A percentile compares a stretch with the other conserved stretches of the same genome.
Evolutionary conservation across 2,329 filamentous ascomycete genomes (phyloP).

Genomic region (Fusarium devonianum): DNA sequence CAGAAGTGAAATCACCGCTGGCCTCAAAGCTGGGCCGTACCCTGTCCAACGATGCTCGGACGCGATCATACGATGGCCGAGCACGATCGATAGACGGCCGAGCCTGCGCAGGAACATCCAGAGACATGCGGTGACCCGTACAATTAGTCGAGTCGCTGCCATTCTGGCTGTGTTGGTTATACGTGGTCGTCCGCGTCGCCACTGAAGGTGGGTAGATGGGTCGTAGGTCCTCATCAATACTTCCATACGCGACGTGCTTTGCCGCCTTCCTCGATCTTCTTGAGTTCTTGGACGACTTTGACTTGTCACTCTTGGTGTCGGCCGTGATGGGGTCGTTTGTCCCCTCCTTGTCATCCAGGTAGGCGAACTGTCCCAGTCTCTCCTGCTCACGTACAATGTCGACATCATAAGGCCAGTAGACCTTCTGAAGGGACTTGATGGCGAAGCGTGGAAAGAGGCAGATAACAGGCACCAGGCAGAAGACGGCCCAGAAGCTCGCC

Average conservation of each 20-base stretch:
- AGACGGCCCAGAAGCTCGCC: conserved; percentile 85
- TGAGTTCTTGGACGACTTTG: conserved; percentile 66
- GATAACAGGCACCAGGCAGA: conserved; percentile 79
- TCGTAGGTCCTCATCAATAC: conserved; percentile 84
- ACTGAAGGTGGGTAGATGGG: conserved; percentile 95
- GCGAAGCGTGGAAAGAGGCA: conserved; percentile 88
- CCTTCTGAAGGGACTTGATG: conserved; percentile 88
- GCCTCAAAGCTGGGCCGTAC: conserved; percentile 84
- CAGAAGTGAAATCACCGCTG: conserved; percentile 90
- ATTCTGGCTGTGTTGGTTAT: conserved; percentile 84
- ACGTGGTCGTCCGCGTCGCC: conserved; percentile 74
- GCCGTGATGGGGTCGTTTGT: conserved; percentile 48
- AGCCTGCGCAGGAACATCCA: conserved; percentile 55
- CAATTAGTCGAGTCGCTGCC: conserved; percentile 95
- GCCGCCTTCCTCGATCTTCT: conserved; percentile 52
- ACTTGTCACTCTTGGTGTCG: conserved; percentile 48
- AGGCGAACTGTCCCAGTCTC: conserved; percentile 79
- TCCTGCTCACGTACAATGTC: conserved; percentile 97
- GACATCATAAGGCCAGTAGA: conserved; percentile 90
- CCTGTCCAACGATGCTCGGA: conserved; percentile 86
- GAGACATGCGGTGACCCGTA: conserved; percentile 70
- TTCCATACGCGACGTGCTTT: conserved; percentile 66
- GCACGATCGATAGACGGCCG: conserved; percentile 71
- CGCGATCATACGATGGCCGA: conserved; percentile 86
- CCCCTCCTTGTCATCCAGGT: conserved; percentile 59